These are phyloP conservation scores for Trichophaea hybrida DNA, from an alignment of 2,329 filamentous ascomycete genomes.

Conservation along the genomic window DNA sequence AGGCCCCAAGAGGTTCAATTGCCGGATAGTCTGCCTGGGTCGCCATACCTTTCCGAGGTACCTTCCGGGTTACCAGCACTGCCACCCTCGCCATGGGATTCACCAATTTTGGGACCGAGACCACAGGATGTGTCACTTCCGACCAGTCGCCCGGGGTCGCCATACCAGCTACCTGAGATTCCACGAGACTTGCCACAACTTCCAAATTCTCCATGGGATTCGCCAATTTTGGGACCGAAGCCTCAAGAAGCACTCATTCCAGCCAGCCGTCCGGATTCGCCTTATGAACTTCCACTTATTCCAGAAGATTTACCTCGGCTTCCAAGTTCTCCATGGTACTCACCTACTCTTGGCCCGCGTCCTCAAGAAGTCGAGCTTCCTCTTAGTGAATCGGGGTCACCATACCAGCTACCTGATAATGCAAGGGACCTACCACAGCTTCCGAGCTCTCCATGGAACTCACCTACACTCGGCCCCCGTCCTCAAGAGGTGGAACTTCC, in stretches of 20 bases:
- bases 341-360: background rate
- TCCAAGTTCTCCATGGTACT: background rate
- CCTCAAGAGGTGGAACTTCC: background rate
- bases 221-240: background rate
- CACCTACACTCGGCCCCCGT: background rate
- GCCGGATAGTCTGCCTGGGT: background rate
- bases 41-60: background rate
- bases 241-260: constrained; percentile 1
- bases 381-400: constrained; percentile 7
- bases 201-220: background rate
- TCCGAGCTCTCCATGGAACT: background rate
- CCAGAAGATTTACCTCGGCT: background rate
- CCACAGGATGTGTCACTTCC: constrained; percentile 7
- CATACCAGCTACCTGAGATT: background rate
- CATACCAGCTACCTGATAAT: background rate
- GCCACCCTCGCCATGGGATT: constrained; percentile 9
- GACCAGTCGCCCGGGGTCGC: background rate
- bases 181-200: background rate
- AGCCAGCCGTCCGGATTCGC: constrained; percentile 8
- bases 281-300: constrained; percentile 1
- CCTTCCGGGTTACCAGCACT: constrained; percentile 9
- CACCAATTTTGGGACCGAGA: constrained; percentile 10
- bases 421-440: constrained; percentile 5
- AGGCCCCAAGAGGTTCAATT: background rate
- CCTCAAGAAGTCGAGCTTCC: background rate